Percentiles rank a stretch among this genome's conserved stretches.
phyloP scores from a whole-genome alignment of 306 rosid genomes.

The Heteromeles arbutifolia region DNA sequence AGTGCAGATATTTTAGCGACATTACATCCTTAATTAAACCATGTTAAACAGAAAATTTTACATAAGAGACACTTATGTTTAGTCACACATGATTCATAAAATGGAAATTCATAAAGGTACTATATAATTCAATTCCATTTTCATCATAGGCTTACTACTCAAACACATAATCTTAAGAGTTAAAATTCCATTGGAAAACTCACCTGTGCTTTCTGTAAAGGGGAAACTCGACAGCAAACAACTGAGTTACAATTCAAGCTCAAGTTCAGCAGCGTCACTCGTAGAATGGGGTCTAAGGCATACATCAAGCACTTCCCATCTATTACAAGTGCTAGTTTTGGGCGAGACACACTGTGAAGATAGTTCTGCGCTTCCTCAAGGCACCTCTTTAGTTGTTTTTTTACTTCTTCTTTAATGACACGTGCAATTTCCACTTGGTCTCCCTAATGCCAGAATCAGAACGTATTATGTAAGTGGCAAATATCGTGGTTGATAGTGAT shows the following conservation, averaged over 20 bases:
- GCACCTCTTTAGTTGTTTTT: slow-evolving; percentile 56
- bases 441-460: slow-evolving; percentile 48
- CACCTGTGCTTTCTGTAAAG: slow-evolving; percentile 98
- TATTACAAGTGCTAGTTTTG: slow-evolving; percentile 85
- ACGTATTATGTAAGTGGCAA: background rate
- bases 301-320: slow-evolving; percentile 96
- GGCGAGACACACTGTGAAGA: slow-evolving; percentile 47
- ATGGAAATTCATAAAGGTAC: background rate
- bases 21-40: background rate
- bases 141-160: background rate
- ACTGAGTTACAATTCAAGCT: slow-evolving; percentile 90
- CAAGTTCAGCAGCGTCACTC: slow-evolving; percentile 75
- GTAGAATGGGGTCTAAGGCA: slow-evolving; percentile 83
- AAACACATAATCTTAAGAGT: background rate
- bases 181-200: slow-evolving; percentile 15
- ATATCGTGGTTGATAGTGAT: background rate
- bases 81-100: background rate
- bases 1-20: background rate
- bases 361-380: slow-evolving; percentile 67
- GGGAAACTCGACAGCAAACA: slow-evolving; percentile 99
- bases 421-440: slow-evolving; percentile 94
- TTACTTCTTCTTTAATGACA: slow-evolving; percentile 79
- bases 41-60: background rate
- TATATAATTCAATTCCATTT: background rate
- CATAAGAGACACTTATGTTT: background rate